These are phyloP conservation scores for Urostyla sp. DNA, from an alignment of 73 alveolate genomes.

Conservation along the genomic window DNA sequence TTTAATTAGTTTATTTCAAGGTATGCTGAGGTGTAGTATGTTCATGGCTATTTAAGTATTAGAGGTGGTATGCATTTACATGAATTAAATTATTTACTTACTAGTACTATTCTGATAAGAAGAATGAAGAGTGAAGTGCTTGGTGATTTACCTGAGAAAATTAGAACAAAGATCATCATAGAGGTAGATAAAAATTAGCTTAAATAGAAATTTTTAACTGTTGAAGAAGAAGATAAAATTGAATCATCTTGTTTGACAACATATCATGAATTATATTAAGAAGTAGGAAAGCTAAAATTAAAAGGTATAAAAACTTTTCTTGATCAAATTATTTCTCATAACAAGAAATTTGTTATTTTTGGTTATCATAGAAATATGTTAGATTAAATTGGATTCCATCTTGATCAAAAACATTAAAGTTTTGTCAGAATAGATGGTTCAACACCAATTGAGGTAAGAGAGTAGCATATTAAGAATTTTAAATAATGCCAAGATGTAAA, in stretches of 20 bases:
- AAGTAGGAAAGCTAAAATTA: no score
- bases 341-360: no score
- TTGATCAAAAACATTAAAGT: not conserved
- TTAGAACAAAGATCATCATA: conserved; percentile 84
- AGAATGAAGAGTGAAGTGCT: conserved; percentile 91
- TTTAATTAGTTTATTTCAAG: conserved; percentile 83
- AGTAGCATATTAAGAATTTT: no score
- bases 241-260: no score
- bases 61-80: conserved; percentile 85
- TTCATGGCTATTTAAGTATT: conserved; percentile 76
- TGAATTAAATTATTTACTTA: conserved; percentile 82
- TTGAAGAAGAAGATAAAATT: conserved; percentile 12
- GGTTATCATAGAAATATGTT: no score
- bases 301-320: no score
- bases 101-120: conserved; percentile 85
- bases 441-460: no score
- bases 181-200: conserved; percentile 64
- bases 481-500: no score
- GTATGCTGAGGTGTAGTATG: conserved; percentile 85
- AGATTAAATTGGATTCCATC: not conserved
- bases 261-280: no score
- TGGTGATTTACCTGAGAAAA: conserved; percentile 87
- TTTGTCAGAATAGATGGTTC: no score
- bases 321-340: no score
- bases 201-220: conserved; percentile 62